Conservation (phyloP, 345 rosid species). For the Citrus cavaleriei region DNA sequence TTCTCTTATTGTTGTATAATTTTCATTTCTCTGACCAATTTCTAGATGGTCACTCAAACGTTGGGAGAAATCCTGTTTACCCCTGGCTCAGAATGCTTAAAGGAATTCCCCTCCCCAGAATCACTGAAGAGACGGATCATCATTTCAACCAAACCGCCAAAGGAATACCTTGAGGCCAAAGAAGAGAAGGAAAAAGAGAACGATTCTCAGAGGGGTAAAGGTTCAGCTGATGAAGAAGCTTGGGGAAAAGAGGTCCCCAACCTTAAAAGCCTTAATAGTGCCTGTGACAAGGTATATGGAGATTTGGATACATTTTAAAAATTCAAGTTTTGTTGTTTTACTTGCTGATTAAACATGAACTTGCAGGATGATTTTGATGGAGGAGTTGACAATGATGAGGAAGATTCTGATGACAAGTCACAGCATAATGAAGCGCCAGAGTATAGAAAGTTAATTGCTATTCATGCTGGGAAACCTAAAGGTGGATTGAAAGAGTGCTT, state of each 20-base stretch:
- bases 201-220: slow-evolving; percentile 37
- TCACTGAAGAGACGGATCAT: slow-evolving; percentile 61
- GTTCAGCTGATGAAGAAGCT: slow-evolving; percentile 53
- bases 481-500: slow-evolving; percentile 51
- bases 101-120: slow-evolving; percentile 79
- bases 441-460: slow-evolving; percentile 45
- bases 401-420: slow-evolving; percentile 34
- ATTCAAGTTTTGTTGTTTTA: slow-evolving; percentile 1
- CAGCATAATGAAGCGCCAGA: slow-evolving; percentile 31
- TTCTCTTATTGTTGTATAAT: slow-evolving; percentile 7
- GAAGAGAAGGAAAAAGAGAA: slow-evolving; percentile 36
- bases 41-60: slow-evolving; percentile 71
- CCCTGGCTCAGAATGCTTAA: slow-evolving; percentile 72
- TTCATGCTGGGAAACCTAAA: slow-evolving; percentile 59
- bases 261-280: slow-evolving; percentile 21
- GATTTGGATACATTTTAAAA: not conserved
- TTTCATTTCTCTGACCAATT: slow-evolving; percentile 18
- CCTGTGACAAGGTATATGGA: slow-evolving; percentile 38
- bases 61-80: slow-evolving; percentile 82
- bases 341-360: slow-evolving; percentile 15
- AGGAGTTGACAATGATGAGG: slow-evolving; percentile 27
- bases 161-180: slow-evolving; percentile 65
- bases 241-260: slow-evolving; percentile 80
- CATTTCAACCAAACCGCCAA: slow-evolving; percentile 96
- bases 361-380: slow-evolving; percentile 42